Evolutionary conservation across 2,329 filamentous ascomycete species (phyloP).

Genomic region (Ophiognomonia clavigignenti-juglandacearum): DNA sequence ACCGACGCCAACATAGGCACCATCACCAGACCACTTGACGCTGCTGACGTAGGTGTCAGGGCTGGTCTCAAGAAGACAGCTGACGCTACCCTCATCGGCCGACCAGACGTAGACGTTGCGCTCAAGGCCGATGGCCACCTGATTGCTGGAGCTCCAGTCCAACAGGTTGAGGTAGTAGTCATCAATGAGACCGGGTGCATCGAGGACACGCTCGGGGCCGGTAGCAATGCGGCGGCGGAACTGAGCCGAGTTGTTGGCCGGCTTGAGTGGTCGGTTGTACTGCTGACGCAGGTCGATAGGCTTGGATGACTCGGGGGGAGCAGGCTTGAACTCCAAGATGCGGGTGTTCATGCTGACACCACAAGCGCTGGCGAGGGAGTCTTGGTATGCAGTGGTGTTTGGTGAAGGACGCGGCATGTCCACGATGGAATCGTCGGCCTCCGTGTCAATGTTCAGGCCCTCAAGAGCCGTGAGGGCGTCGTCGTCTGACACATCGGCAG

Average conservation of each 20-base stretch:
- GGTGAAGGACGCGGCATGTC: conserved; percentile 73
- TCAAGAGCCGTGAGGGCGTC: conserved; percentile 77
- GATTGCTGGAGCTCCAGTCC: conserved; percentile 97
- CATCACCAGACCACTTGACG: conserved; percentile 97
- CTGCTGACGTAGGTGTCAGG: conserved; percentile 95
- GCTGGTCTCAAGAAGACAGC: conserved; percentile 79
- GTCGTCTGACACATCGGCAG: conserved; percentile 68
- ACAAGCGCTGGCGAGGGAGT: conserved; percentile 83
- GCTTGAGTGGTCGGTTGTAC: conserved; percentile 93
- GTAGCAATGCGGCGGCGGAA: conserved; percentile 90
- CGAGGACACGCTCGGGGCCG: conserved; percentile 90
- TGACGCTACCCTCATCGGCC: conserved; percentile 85
- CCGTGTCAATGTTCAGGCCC: conserved; percentile 69
- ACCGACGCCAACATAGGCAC: conserved; percentile 92
- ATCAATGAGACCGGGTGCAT: conserved; percentile 91
- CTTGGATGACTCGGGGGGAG: conserved; percentile 95
- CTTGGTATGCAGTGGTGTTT: conserved; percentile 85
- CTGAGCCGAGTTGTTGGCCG: conserved; percentile 71
- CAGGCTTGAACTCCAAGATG: conserved; percentile 97
- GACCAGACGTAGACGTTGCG: conserved; percentile 99
- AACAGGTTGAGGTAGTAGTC: conserved; percentile 99
- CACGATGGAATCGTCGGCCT: conserved; percentile 51
- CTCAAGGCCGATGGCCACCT: conserved; percentile 95
- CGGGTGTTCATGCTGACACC: conserved; percentile 90
- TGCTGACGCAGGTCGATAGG: conserved; percentile 95